A percentile compares a stretch with the other conserved stretches of the same genome.
phyloP scores from a whole-genome alignment of 305 asterid genomes.

The Andrographis paniculata region DNA sequence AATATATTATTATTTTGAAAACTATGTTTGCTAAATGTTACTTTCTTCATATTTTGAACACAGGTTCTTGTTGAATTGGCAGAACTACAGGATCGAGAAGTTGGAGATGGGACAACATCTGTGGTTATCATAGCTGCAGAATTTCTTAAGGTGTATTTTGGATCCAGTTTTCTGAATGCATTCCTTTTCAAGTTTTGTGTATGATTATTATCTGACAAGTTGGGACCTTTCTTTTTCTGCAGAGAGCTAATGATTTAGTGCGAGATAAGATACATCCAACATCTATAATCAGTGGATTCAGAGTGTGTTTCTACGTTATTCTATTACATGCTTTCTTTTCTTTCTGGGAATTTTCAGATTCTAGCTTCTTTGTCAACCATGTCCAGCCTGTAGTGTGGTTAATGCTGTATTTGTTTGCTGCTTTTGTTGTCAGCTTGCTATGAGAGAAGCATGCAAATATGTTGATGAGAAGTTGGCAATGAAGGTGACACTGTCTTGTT shows the following conservation, averaged over 20 bases:
- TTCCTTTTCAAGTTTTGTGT: neutral
- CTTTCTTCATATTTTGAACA: neutral
- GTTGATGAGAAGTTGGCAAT: constrained; percentile 57
- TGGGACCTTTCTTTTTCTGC: constrained; percentile 25
- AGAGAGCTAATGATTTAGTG: constrained; percentile 95
- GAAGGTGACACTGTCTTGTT: constrained; percentile 29
- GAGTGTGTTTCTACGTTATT: no score
- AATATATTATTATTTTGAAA: neutral
- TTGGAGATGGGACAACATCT: constrained; percentile 98
- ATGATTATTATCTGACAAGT: no score
- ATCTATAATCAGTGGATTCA: constrained; percentile 89
- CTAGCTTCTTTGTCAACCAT: no score
- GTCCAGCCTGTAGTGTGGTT: no score
- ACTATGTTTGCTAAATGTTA: no score
- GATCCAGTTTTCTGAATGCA: neutral
- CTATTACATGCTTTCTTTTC: no score
- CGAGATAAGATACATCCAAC: constrained; percentile 93
- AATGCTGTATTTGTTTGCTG: constrained; percentile 5
- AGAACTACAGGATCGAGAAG: constrained; percentile 96
- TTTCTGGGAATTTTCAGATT: no score
- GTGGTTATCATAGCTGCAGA: constrained; percentile 46
- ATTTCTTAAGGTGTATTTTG: constrained; percentile 36
- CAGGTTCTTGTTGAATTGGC: constrained; percentile 98
- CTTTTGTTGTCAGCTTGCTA: constrained; percentile 47
- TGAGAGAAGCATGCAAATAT: constrained; percentile 83